Evolutionary conservation across 306 rosid genomes (phyloP).

Genomic region (Inga leiocalycina): DNA sequence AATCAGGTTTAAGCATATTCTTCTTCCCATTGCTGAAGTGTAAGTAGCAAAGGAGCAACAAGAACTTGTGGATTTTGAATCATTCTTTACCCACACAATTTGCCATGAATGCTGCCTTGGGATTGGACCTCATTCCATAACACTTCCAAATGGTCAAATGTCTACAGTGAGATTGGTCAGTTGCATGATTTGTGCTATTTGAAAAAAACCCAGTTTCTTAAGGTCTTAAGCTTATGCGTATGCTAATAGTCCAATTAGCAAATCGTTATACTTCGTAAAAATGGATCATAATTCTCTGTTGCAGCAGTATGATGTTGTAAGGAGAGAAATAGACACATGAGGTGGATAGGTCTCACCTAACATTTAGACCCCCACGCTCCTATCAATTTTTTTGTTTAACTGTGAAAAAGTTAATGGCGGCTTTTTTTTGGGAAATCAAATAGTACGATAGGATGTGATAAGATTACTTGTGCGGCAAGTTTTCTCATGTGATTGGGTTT

Average conservation of each 20-base stretch:
- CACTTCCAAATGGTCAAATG: constrained; percentile 77
- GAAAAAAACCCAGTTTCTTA: not conserved
- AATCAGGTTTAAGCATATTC: constrained; percentile 83
- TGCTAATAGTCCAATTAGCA: not conserved
- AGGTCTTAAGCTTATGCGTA: not conserved
- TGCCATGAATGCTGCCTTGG: constrained; percentile 99
- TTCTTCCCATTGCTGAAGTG: constrained; percentile 75
- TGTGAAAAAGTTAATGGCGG: not conserved
- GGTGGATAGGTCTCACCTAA: not conserved
- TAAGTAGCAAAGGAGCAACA: constrained; percentile 74
- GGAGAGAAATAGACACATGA: not conserved
- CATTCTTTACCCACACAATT: constrained; percentile 90
- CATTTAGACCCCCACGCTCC: not conserved
- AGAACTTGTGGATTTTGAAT: constrained; percentile 81
- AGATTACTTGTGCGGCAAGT: not conserved
- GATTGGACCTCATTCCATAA: constrained; percentile 91
- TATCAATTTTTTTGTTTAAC: too few relatives aligned
- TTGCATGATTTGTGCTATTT: constrained; percentile 32
- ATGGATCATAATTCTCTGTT: not conserved
- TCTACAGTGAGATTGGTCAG: constrained; percentile 96
- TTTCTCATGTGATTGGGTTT: not conserved
- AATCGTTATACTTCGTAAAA: not conserved
- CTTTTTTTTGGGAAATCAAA: not conserved
- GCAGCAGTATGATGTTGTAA: not conserved
- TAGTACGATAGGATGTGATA: not conserved